A percentile compares a stretch with the other conserved stretches of the same genome.
Evolutionary conservation across 257 asterid genomes (phyloP).

Genomic region (Capsicum pubescens): DNA sequence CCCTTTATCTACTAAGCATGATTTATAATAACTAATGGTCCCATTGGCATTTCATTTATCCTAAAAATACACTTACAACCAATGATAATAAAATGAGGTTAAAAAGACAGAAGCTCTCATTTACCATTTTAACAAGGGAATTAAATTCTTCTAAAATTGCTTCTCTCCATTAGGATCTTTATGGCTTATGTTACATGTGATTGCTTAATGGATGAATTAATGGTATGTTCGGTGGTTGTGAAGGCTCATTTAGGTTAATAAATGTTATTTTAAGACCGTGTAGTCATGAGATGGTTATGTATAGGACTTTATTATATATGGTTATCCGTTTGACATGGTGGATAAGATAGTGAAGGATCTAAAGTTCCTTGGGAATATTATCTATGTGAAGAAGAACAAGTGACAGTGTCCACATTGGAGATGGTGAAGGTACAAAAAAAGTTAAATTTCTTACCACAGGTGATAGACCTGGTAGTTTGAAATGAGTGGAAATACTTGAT

Average conservation of each 20-base stretch:
- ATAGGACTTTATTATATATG: neutral
- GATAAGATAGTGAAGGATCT: neutral
- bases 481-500: neutral
- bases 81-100: neutral
- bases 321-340: neutral
- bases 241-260: neutral
- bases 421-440: too few species aligned
- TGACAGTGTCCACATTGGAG: neutral
- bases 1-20: neutral
- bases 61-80: slow-evolving; percentile 19
- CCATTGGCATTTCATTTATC: neutral
- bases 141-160: neutral
- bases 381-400: neutral
- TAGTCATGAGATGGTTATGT: neutral
- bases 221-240: neutral
- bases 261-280: neutral
- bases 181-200: neutral
- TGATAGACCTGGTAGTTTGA: neutral
- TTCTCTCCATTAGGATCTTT: neutral
- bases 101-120: neutral
- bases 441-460: too few species aligned
- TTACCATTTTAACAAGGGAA: neutral
- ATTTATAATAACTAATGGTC: neutral
- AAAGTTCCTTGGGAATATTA: neutral
- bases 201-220: neutral